Percentiles rank a stretch among this genome's conserved stretches.
phyloP scores from a whole-genome alignment of 306 rosid species.

The Quercus ilex region DNA sequence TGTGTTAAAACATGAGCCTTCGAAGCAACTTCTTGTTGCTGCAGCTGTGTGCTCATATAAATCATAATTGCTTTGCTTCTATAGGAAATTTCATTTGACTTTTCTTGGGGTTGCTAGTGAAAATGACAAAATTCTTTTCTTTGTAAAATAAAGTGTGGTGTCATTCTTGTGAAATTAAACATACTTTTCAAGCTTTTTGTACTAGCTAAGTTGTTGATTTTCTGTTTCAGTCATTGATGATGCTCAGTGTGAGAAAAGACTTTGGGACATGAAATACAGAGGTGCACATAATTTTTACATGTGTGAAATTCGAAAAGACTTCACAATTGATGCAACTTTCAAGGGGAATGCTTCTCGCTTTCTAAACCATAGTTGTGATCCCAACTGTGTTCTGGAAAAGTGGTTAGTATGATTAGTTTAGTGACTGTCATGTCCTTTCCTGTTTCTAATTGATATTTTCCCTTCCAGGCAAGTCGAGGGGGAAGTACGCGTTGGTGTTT shows the following conservation, averaged over 20 bases:
- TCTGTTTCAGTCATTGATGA: constrained; percentile 78
- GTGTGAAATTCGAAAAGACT: constrained; percentile 94
- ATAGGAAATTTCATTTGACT: not conserved
- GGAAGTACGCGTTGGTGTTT: constrained; percentile 84
- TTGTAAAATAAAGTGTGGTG: not conserved
- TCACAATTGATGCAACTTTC: constrained; percentile 93
- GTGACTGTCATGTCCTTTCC: not conserved
- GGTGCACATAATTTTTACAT: constrained; percentile 77
- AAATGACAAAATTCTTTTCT: not conserved
- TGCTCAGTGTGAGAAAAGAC: constrained; percentile 76
- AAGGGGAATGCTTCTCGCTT: constrained; percentile 86
- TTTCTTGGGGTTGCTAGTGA: not conserved
- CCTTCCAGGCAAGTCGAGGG: constrained; percentile 87
- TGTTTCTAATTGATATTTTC: not conserved
- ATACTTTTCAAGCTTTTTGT: too few species aligned
- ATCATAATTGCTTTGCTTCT: not conserved
- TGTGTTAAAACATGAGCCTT: not conserved
- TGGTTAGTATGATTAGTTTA: constrained; percentile 57
- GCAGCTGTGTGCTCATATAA: not conserved
- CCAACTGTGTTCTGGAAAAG: constrained; percentile 85
- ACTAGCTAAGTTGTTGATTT: not conserved
- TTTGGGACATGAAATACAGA: constrained; percentile 87
- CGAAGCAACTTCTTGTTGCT: not conserved
- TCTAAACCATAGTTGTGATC: constrained; percentile 89
- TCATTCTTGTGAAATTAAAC: not conserved